Evolutionary conservation across 352 stramenopile genomes (phyloP).

Genomic region (Globisporangium polare): DNA sequence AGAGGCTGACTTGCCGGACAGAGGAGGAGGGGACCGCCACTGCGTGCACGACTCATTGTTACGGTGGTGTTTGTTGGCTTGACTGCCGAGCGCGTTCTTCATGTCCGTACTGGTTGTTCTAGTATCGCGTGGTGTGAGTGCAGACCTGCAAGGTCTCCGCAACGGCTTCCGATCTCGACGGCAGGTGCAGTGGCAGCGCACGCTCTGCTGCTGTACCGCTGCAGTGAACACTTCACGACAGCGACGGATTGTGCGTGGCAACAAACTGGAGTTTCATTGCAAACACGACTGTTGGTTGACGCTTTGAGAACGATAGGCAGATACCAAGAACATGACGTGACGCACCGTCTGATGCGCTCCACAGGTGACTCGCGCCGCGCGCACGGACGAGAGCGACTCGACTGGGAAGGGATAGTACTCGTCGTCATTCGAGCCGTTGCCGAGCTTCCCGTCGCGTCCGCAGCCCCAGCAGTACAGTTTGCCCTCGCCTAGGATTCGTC

Average conservation of each 20-base stretch:
- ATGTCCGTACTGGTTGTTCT: too few relatives aligned
- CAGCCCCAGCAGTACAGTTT: conserved; percentile 68
- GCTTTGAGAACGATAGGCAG: background rate
- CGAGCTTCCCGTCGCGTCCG: conserved; percentile 62
- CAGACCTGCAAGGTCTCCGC: too few relatives aligned
- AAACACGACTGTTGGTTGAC: conserved; percentile 7
- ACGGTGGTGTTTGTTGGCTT: too few relatives aligned
- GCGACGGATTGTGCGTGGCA: conserved; percentile 41
- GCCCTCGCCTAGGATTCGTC: conserved; percentile 34
- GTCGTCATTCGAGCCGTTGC: conserved; percentile 52
- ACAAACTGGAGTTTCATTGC: conserved; percentile 26
- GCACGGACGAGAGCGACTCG: conserved; percentile 53
- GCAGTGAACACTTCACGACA: too few relatives aligned
- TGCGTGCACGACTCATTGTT: too few relatives aligned
- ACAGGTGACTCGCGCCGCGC: conserved; percentile 48
- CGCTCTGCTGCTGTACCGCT: too few relatives aligned
- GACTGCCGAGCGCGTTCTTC: too few relatives aligned
- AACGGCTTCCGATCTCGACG: too few relatives aligned
- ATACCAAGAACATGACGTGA: conserved; percentile 3
- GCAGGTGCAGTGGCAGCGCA: too few relatives aligned
- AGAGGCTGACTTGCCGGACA: too few relatives aligned
- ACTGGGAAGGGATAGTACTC: conserved; percentile 47
- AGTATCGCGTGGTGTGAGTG: too few relatives aligned
- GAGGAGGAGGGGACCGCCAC: too few relatives aligned
- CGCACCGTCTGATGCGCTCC: conserved; percentile 58